Evolutionary conservation across 2,329 filamentous ascomycete species (phyloP).

Genomic region (Neofusicoccum laricinum): DNA sequence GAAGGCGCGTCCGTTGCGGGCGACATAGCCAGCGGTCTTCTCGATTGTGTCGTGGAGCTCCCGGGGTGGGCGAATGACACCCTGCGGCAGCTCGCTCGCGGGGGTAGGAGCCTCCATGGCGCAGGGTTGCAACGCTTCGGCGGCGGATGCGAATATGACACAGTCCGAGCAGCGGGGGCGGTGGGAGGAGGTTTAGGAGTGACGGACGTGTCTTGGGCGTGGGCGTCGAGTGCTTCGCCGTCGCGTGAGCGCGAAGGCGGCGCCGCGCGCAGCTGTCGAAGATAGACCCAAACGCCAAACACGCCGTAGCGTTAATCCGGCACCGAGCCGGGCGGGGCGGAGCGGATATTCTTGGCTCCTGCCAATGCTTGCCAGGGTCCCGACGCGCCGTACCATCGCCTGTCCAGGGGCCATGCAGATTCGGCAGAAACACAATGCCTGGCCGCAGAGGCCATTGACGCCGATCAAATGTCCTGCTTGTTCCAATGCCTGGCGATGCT

Average conservation of each 20-base stretch:
- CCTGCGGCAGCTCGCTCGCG: slow-evolving; percentile 50
- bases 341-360: no score
- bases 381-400: no score
- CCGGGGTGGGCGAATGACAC: slow-evolving; percentile 79
- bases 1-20: slow-evolving; percentile 63
- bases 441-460: no score
- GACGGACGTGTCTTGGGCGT: neutral
- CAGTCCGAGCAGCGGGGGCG: neutral
- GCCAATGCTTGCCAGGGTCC: neutral
- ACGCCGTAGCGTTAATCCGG: neutral
- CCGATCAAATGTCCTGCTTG: neutral
- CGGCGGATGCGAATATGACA: neutral
- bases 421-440: no score
- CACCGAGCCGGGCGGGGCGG: no score
- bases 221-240: neutral
- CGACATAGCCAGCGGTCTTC: slow-evolving; percentile 91
- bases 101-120: neutral
- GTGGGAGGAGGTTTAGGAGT: neutral
- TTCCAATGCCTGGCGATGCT: neutral
- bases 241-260: neutral
- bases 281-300: neutral
- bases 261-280: neutral
- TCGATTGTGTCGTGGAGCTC: slow-evolving; percentile 84
- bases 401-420: no score
- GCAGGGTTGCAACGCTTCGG: neutral